Evolutionary conservation across 1,284 basidiomycete genomes (phyloP), one percentile per base, ranked within the genome.

Genomic region (Xerocomus alliaceus): DNA sequence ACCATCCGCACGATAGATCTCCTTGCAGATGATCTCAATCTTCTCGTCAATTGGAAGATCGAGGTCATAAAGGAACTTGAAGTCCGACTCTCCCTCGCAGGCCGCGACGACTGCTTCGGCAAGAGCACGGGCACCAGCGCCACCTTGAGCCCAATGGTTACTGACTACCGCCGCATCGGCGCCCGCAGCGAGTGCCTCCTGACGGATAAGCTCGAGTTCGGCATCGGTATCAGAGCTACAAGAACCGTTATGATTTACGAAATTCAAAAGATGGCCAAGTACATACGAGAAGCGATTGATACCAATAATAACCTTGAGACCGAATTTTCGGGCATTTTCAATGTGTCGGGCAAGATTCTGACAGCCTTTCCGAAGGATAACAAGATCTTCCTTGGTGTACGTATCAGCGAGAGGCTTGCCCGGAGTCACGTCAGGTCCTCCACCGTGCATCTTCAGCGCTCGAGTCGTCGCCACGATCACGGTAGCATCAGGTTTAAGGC

Each of bases 391-490:
- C 76, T 93, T 91, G 64, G 93, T 92, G 79, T 99, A 99, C 46
- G 95, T 95, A 50, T 95, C 93, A 68, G 92, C 90, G 41, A 99
- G 85, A 28, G 96, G 88, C 79, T 98, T 98, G 61, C 97, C 97
- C 32, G 97, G 97, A 5, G 94, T 92, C 44, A 99, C 97, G 54
- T 98, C 95, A 4, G 97, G 97, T 67, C 94, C 97, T 62, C 97
- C 97, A 56, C 97, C 97, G 78, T 99, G 97, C 94, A 98, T 99
- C 87, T 99, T 99, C 67, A 99, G 83, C 24, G 97, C 97, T 65
- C 97, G 92, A 42, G 97, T 97, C 1, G 97, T 99, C 3, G 97
- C 97, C 54, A 99, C 97, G 68, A 99, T 93, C 64, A 99, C 89
- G 35, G 92, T 92, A 2, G 95, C 97, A 77, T 99, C 95, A 20